Conservation (phyloP, 306 rosid species). For the Vachellia collinsii region DNA sequence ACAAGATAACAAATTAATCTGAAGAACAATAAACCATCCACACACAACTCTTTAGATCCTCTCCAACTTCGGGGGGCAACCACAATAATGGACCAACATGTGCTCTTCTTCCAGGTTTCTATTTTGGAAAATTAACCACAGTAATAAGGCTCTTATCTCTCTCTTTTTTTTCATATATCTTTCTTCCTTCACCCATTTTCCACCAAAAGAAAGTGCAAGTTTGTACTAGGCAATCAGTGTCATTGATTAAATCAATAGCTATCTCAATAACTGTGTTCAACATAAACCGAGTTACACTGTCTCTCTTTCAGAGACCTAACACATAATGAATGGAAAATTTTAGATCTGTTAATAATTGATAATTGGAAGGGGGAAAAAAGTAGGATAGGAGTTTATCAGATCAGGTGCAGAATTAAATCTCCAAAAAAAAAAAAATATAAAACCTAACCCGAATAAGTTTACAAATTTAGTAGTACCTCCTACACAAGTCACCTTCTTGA, state of each 20-base stretch:
- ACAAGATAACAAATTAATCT: conserved; percentile 23
- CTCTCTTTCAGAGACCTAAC: conserved; percentile 24
- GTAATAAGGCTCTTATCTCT: not conserved
- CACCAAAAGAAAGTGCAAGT: not conserved
- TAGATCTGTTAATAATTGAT: not conserved
- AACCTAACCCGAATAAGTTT: conserved; percentile 28
- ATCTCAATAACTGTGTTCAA: not conserved
- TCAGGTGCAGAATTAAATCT: conserved; percentile 17
- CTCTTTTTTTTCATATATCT: conserved; percentile 9
- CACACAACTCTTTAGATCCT: conserved; percentile 10
- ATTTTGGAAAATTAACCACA: conserved; percentile 14
- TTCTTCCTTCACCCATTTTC: conserved; percentile 7
- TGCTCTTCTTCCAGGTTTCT: conserved; percentile 19
- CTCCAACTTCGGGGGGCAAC: conserved; percentile 7
- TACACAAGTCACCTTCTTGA: conserved; percentile 73
- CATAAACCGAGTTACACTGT: conserved; percentile 12
- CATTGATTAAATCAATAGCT: not conserved
- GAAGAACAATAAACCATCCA: conserved; percentile 27
- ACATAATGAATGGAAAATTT: not conserved
- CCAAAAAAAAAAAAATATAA: not conserved
- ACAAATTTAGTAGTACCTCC: conserved; percentile 56
- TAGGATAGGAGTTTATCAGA: not conserved
- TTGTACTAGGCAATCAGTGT: not conserved
- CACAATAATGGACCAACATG: conserved; percentile 9
- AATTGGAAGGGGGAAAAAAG: not conserved